phyloP scores from a whole-genome alignment of 2,329 filamentous ascomycete species.

The Lachnellula arida region DNA sequence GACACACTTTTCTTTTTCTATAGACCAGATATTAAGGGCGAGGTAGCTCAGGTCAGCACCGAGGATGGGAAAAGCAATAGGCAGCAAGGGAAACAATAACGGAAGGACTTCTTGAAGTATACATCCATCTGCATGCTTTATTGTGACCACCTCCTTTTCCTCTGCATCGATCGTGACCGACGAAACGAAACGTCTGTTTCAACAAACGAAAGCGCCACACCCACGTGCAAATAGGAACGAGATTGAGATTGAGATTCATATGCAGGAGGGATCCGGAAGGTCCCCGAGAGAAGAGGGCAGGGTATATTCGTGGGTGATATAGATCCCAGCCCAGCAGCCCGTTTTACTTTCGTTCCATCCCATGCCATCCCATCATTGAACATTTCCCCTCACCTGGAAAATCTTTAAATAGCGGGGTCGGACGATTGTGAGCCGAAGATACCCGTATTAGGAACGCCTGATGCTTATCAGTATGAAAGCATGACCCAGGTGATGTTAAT shows the following conservation, averaged over 20 bases:
- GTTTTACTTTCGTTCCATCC: not conserved
- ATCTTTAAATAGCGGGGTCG: not conserved
- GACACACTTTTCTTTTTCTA: slow-evolving; percentile 3
- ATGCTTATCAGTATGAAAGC: not conserved
- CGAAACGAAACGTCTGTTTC: not conserved
- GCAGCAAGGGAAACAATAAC: not conserved
- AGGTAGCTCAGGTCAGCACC: slow-evolving; percentile 11
- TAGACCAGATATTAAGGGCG: slow-evolving; percentile 8
- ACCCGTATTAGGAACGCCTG: not conserved
- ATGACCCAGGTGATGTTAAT: not conserved
- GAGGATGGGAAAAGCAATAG: slow-evolving; percentile 8
- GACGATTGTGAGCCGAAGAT: not conserved
- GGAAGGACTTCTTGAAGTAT: not conserved
- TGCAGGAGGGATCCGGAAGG: not conserved
- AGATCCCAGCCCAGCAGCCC: not conserved
- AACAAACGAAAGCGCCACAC: not conserved
- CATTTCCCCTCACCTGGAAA: not conserved
- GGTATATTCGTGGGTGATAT: not conserved
- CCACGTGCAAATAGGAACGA: not conserved
- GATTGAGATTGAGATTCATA: not conserved
- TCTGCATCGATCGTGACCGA: not conserved
- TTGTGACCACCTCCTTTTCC: not conserved
- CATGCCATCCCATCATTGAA: too few species aligned
- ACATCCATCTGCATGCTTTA: not conserved
- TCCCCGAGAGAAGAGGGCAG: not conserved